phyloP scores from a whole-genome alignment of 2,329 filamentous ascomycete genomes.

The Penicillium glabrum region DNA sequence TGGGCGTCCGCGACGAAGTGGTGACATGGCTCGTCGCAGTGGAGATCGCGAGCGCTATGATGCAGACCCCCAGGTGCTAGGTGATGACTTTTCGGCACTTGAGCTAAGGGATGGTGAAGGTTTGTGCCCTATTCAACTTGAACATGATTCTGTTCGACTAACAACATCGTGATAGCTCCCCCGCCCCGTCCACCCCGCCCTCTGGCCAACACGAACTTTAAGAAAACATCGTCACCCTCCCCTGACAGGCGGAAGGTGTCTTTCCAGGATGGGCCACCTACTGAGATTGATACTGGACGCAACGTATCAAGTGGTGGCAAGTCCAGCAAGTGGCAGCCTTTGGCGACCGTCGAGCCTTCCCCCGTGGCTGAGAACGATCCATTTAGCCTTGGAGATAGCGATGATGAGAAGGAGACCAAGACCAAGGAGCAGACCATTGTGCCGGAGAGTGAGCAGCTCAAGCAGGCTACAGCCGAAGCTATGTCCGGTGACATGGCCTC shows the following conservation, averaged over 20 bases:
- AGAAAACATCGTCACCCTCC: conserved; percentile 66
- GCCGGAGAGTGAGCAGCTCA: conserved; percentile 60
- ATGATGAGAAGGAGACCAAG: conserved; percentile 83
- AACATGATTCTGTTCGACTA: not conserved
- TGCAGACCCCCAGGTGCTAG: conserved; percentile 84
- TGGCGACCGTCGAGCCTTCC: conserved; percentile 79
- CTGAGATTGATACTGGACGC: conserved; percentile 78
- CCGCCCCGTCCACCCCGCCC: conserved; percentile 61
- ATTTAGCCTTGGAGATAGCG: conserved; percentile 93
- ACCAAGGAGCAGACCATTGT: conserved; percentile 57
- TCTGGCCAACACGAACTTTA: conserved; percentile 73
- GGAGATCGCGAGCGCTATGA: conserved; percentile 91
- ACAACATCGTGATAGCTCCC: conserved; percentile 44
- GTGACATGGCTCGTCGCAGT: conserved; percentile 68
- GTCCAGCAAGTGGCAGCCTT: conserved; percentile 93
- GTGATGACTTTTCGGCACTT: conserved; percentile 77
- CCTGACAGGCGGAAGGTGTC: conserved; percentile 54
- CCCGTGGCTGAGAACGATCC: conserved; percentile 90
- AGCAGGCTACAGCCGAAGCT: conserved; percentile 60
- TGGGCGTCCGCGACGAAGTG: conserved; percentile 57
- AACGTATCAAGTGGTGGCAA: conserved; percentile 58
- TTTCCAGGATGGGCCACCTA: conserved; percentile 64
- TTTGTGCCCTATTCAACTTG: conserved; percentile 24
- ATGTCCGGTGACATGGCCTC: conserved; percentile 43
- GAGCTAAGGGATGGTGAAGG: conserved; percentile 64